Conservation (phyloP, 768 basidiomycete species). For the Trichaptum fuscoviolaceum region DNA sequence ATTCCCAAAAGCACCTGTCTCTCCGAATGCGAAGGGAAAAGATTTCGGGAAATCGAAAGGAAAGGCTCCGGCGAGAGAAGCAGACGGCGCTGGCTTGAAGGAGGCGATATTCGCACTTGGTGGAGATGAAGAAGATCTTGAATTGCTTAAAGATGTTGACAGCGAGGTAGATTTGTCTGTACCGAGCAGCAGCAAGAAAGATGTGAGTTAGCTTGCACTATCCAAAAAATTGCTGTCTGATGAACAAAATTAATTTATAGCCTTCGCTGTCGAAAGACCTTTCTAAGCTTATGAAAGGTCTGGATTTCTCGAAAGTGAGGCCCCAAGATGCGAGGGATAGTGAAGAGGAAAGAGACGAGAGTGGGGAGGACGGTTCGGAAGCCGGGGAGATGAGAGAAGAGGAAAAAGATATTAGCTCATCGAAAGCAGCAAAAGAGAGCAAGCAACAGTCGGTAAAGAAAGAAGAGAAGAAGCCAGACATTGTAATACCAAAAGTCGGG, state of each 20-base stretch:
- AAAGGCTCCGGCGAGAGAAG: background rate
- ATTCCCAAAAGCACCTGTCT: background rate
- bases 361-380: background rate
- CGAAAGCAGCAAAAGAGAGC: background rate
- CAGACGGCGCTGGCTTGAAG: slow-evolving; percentile 19
- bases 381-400: background rate
- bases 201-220: slow-evolving; percentile 22
- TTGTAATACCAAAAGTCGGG: slow-evolving; percentile 1
- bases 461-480: slow-evolving; percentile 1
- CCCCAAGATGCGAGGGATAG: background rate
- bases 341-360: background rate
- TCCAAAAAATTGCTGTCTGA: slow-evolving; percentile 4
- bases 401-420: background rate
- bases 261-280: slow-evolving; percentile 39
- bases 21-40: background rate
- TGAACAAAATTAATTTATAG: slow-evolving; percentile 20
- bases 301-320: slow-evolving; percentile 19
- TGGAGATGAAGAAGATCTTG: slow-evolving; percentile 43
- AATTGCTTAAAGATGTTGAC: slow-evolving; percentile 36
- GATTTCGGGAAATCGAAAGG: background rate
- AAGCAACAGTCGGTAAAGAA: background rate
- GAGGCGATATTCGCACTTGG: slow-evolving; percentile 38
- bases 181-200: slow-evolving; percentile 21
- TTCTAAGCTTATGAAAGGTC: slow-evolving; percentile 39
- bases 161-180: slow-evolving; percentile 24